Evolutionary conservation across 371 early-diverging fungal genomes (phyloP).

Genomic region (Lichtheimia ornata): DNA sequence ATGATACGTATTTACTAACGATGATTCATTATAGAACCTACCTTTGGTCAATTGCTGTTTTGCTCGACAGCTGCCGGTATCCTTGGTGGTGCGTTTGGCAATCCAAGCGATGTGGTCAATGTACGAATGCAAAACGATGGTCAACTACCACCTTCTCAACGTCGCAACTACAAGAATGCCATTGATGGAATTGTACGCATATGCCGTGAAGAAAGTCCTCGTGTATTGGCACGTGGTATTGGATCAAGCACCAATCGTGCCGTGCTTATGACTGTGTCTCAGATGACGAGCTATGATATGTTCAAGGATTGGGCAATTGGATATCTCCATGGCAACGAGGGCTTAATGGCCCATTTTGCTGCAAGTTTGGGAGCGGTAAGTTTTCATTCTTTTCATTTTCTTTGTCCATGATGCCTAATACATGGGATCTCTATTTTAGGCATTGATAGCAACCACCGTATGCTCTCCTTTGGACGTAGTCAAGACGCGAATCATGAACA

Average conservation of each 20-base stretch:
- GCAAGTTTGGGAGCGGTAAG: constrained; percentile 65
- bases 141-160: constrained; percentile 55
- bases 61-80: constrained; percentile 68
- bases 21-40: constrained; percentile 30
- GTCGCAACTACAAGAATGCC: constrained; percentile 68
- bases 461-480: constrained; percentile 89
- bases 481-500: constrained; percentile 89
- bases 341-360: constrained; percentile 61
- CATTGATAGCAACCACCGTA: constrained; percentile 87
- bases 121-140: constrained; percentile 80
- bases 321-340: constrained; percentile 50
- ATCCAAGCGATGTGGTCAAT: constrained; percentile 78
- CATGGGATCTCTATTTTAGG: constrained; percentile 38
- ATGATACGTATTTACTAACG: background rate
- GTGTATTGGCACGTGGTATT: constrained; percentile 60
- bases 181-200: constrained; percentile 68
- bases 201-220: constrained; percentile 58
- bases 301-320: constrained; percentile 60
- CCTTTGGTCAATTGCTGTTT: constrained; percentile 52
- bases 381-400: constrained; percentile 1
- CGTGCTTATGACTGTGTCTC: constrained; percentile 68
- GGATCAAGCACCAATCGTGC: constrained; percentile 67
- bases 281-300: constrained; percentile 66
- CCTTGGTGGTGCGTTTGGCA: constrained; percentile 70
- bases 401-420: background rate